Conservation (phyloP, 352 stramenopile species). For the Pythium insidiosum region DNA sequence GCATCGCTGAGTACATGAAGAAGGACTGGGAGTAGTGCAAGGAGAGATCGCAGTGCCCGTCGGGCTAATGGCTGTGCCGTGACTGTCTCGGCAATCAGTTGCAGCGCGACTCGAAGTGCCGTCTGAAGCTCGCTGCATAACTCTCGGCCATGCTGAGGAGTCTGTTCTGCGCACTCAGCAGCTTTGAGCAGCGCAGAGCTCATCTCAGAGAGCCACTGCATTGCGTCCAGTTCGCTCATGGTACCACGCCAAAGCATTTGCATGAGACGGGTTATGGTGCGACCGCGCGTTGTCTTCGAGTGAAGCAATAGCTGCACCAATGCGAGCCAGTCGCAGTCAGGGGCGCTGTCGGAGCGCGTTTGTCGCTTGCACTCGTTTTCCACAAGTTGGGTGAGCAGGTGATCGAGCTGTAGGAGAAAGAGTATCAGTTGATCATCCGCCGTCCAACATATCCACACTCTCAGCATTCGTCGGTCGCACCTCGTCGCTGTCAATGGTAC, state of each 20-base stretch:
- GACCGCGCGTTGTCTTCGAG: conserved; percentile 37
- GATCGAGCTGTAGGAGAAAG: conserved; percentile 30
- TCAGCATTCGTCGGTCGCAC: conserved; percentile 12
- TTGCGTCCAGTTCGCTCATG: conserved; percentile 56
- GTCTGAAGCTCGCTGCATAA: too few relatives aligned
- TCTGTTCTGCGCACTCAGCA: too few relatives aligned
- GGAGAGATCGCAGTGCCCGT: too few relatives aligned
- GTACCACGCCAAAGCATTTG: conserved; percentile 38
- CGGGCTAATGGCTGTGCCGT: too few relatives aligned
- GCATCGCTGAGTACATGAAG: too few relatives aligned
- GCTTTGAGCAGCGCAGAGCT: too few relatives aligned
- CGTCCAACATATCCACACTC: not conserved
- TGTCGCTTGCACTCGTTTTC: conserved; percentile 36
- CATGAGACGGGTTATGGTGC: conserved; percentile 45
- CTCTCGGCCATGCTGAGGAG: too few relatives aligned
- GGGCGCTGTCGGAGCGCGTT: conserved; percentile 13
- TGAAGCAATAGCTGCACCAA: conserved; percentile 56
- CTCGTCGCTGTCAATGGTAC: conserved; percentile 47
- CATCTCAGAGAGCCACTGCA: conserved; percentile 74
- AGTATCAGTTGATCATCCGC: too few relatives aligned
- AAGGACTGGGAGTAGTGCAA: too few relatives aligned
- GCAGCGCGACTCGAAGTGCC: too few relatives aligned
- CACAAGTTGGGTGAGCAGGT: conserved; percentile 46
- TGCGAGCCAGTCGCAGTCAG: conserved; percentile 63
- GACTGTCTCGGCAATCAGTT: too few relatives aligned